phyloP scores from a whole-genome alignment of 73 alveolate species.

The Tetrahymena malaccensis region DNA sequence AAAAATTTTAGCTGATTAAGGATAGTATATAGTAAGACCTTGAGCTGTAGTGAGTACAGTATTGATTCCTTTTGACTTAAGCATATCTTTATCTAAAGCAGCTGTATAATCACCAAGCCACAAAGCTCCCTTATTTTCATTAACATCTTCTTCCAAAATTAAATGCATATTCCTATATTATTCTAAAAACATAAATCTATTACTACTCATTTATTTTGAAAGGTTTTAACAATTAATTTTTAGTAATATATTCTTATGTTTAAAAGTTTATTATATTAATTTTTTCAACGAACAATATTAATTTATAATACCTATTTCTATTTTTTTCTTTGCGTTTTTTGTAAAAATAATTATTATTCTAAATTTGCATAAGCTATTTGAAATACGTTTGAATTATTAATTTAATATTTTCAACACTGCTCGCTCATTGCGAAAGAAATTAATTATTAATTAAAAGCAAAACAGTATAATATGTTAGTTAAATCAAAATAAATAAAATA shows the following conservation, averaged over 20 bases:
- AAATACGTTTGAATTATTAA: background rate
- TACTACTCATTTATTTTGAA: background rate
- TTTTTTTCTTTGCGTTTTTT: background rate
- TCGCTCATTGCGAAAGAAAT: too few species aligned
- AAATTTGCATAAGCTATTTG: background rate
- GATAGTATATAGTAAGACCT: constrained; percentile 3
- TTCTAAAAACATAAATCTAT: background rate
- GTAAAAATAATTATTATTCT: background rate
- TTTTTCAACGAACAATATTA: background rate
- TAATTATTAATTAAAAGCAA: too few species aligned
- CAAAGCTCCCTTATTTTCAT: background rate
- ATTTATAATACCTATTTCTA: background rate
- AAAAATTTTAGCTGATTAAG: background rate
- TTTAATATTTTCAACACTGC: too few species aligned
- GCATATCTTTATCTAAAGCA: constrained; percentile 21
- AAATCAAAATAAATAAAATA: too few species aligned
- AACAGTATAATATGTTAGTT: too few species aligned
- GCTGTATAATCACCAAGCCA: constrained; percentile 50
- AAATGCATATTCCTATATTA: constrained; percentile 11
- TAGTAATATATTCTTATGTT: background rate
- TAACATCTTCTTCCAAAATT: constrained; percentile 11
- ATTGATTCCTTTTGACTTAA: constrained; percentile 4
- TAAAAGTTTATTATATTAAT: too few species aligned
- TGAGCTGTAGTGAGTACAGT: constrained; percentile 33
- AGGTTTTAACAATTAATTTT: background rate